These are phyloP conservation scores for Fomitopsis schrenkii DNA, from an alignment of 1,284 basidiomycete genomes.

Conservation along the genomic window DNA sequence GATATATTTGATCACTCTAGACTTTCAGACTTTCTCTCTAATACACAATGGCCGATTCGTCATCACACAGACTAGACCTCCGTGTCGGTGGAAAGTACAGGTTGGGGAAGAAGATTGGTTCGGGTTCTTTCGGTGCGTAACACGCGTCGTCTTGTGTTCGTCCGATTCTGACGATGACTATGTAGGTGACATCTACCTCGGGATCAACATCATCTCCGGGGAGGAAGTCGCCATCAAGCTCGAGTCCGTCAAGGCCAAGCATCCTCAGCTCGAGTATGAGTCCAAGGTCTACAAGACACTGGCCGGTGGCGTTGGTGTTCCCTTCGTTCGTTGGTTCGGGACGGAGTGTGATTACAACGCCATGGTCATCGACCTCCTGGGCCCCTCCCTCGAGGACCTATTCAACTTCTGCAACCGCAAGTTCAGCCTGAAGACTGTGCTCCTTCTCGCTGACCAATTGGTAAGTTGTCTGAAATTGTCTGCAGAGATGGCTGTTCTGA, in stretches of 20 bases:
- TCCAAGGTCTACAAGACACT: slow-evolving; percentile 97
- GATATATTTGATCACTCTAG: slow-evolving; percentile 5
- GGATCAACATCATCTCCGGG: slow-evolving; percentile 99
- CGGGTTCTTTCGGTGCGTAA: slow-evolving; percentile 91
- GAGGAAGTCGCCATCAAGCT: slow-evolving; percentile 99
- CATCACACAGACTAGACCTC: slow-evolving; percentile 82
- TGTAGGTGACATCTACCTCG: slow-evolving; percentile 96
- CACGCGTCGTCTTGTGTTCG: background rate
- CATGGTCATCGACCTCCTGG: slow-evolving; percentile 98
- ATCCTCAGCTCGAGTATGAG: slow-evolving; percentile 99
- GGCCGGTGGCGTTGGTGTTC: slow-evolving; percentile 96
- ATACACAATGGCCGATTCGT: slow-evolving; percentile 58
- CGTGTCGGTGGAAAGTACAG: slow-evolving; percentile 98
- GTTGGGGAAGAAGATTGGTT: slow-evolving; percentile 99
- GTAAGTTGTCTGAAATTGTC: slow-evolving; percentile 42
- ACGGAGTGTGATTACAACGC: slow-evolving; percentile 99
- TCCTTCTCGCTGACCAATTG: slow-evolving; percentile 95
- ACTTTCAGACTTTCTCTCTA: slow-evolving; percentile 2
- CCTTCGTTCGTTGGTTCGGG: slow-evolving; percentile 97
- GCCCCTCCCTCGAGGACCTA: slow-evolving; percentile 95
- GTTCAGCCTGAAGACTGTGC: slow-evolving; percentile 95
- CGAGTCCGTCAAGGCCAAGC: slow-evolving; percentile 99
- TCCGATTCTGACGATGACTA: background rate
- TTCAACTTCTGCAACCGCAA: slow-evolving; percentile 99
- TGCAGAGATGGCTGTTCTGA: slow-evolving; percentile 11